phyloP scores from a whole-genome alignment of 2,329 filamentous ascomycete species.

The Tolypocladium nubicola region DNA sequence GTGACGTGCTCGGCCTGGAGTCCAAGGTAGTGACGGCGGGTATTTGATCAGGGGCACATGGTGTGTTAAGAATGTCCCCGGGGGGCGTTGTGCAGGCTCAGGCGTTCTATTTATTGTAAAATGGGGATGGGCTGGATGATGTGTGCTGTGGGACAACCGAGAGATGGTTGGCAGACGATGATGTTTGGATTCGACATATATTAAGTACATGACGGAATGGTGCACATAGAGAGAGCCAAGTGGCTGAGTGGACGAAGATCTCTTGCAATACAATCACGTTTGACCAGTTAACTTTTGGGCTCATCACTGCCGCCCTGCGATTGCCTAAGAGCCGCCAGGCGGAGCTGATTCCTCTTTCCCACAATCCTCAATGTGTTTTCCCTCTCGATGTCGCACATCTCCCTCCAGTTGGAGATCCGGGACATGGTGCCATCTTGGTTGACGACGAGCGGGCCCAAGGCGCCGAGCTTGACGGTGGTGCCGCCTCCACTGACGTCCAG shows the following conservation, averaged over 20 bases:
- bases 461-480: slow-evolving; percentile 47
- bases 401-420: slow-evolving; percentile 61
- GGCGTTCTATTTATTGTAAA: slow-evolving; percentile 1
- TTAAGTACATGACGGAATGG: slow-evolving; percentile 1
- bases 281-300: not conserved
- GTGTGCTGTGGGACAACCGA: slow-evolving; percentile 8
- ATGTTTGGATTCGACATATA: not conserved
- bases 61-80: not conserved
- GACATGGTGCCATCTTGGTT: slow-evolving; percentile 62
- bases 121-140: not conserved
- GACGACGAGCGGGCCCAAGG: slow-evolving; percentile 63
- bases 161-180: slow-evolving; percentile 7
- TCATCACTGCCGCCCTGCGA: not conserved
- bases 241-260: not conserved
- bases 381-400: slow-evolving; percentile 60
- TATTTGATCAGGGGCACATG: not conserved
- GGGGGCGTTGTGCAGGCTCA: slow-evolving; percentile 3
- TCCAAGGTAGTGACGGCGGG: not conserved
- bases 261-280: not conserved
- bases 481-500: slow-evolving; percentile 21
- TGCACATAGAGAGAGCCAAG: slow-evolving; percentile 2
- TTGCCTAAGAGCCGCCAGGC: slow-evolving; percentile 40
- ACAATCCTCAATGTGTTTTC: slow-evolving; percentile 57
- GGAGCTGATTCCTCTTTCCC: slow-evolving; percentile 55
- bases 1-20: slow-evolving; percentile 4